Conservation (phyloP, 345 rosid species). For the Cardamine occulta region DNA sequence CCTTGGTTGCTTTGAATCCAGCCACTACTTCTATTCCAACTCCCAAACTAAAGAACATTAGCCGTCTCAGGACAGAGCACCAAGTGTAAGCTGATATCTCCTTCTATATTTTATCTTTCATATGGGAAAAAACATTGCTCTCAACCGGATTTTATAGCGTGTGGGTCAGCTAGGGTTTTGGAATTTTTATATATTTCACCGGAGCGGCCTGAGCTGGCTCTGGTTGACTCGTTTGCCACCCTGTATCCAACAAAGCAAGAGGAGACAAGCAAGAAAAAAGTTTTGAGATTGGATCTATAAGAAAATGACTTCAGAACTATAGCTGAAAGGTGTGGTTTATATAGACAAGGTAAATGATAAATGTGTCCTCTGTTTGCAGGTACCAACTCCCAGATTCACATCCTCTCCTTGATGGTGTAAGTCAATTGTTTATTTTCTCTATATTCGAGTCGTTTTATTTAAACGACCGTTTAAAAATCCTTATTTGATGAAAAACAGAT, state of each 20-base stretch:
- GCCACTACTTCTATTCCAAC: conserved; percentile 68
- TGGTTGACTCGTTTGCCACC: conserved; percentile 6
- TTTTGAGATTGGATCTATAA: not conserved
- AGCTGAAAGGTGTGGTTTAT: not conserved
- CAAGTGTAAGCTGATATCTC: conserved; percentile 75
- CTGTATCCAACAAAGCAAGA: not conserved
- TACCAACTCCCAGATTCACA: conserved; percentile 91
- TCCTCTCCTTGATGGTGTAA: conserved; percentile 77
- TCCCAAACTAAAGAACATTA: conserved; percentile 75
- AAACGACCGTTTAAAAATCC: conserved; percentile 20
- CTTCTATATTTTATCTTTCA: conserved; percentile 17
- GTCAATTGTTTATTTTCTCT: conserved; percentile 31
- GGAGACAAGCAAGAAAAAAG: not conserved
- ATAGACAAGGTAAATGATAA: conserved; percentile 28
- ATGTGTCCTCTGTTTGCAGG: conserved; percentile 54
- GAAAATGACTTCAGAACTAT: conserved; percentile 2
- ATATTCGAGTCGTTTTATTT: conserved; percentile 7
- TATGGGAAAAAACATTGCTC: not conserved
- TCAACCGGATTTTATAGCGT: conserved; percentile 6
- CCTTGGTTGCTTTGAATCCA: conserved; percentile 80
- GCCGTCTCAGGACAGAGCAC: conserved; percentile 90
- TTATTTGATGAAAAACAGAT: conserved; percentile 54
- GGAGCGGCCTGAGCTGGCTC: not conserved
- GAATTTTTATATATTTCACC: not conserved
- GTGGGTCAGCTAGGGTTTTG: conserved; percentile 16